Evolutionary conservation across 1,284 basidiomycete genomes (phyloP), one percentile per base, ranked within the genome.

Genomic region (Cystobasidium pallidum): DNA sequence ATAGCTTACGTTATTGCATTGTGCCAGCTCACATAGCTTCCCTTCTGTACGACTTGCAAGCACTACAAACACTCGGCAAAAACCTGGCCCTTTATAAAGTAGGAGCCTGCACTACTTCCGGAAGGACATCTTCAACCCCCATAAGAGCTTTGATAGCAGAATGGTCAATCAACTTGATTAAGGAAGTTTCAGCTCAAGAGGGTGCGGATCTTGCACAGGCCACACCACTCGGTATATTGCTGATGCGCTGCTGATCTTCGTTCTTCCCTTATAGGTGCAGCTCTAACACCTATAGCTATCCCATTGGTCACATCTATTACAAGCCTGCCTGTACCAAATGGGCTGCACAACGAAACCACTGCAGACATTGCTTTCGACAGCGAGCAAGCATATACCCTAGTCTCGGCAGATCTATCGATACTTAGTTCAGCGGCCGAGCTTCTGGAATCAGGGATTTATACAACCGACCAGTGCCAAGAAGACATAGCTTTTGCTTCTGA

Each of bases 91-190:
- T 64, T 8, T 64, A 71, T 47, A 11, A 30, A 21, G 17, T 64
- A 17, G 64, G 64, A 30, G 21, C 17, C 17, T 66, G 64, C 30
- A 64, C 26, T 3, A 47, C 55, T 34, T 10, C 21, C 28, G 26
- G 24, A 21, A 24, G 32, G 17, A 4, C 49, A 24, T 59, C 52
- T 17, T n/a, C 41, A 15, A 39, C 34, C 11, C 0, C 26, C 15
- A 6, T 34, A 2, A 30, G 36, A 41, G 59, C 58, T 52, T 17
- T 47, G 19, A 52, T 45, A 32, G 68, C 61, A 21, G 68, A 71
- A 36, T 71, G 68, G 68, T 39, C 68, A 4, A 19, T 64, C 24
- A 71, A 71, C 21, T 36, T 71, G n/a, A 24, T 71, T 6, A 51
- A 54, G 28, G 68, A 71, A 28, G 45, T 71, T 28, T 32, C 57